Evolutionary conservation across 306 rosid genomes (phyloP).

Genomic region (Prunus armeniaca): DNA sequence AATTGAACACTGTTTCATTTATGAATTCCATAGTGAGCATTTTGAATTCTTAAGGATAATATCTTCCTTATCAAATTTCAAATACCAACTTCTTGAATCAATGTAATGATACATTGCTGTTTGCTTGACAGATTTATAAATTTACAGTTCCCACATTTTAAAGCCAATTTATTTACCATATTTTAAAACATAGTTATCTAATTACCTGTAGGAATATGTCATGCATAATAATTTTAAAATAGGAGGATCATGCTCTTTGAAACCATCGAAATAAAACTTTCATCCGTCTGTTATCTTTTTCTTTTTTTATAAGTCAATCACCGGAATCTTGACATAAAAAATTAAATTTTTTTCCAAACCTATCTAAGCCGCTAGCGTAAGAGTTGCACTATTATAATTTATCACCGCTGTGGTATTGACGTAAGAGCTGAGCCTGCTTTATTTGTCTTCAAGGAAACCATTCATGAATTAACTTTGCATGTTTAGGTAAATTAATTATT

Average conservation of each 20-base stretch:
- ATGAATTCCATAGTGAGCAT: no score
- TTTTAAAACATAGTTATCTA: neutral
- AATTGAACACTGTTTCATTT: neutral
- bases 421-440: conserved; percentile 27
- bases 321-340: neutral
- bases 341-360: neutral
- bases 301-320: no score
- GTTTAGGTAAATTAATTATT: neutral
- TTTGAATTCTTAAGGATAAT: no score
- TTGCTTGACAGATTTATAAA: neutral
- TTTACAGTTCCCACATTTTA: neutral
- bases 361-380: conserved; percentile 24
- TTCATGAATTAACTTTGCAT: neutral
- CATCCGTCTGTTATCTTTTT: neutral
- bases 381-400: neutral
- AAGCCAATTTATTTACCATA: neutral
- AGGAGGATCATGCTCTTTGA: neutral
- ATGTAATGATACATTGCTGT: no score
- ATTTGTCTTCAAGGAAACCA: conserved; percentile 23
- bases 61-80: neutral
- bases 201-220: neutral
- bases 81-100: neutral
- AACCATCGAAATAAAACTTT: neutral
- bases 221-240: neutral
- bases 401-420: conserved; percentile 1